Percentiles rank a stretch among this genome's conserved stretches.
Conservation (phyloP, 176 grass and related monocot genomes). For the Chrysopogon serrulatus region DNA sequence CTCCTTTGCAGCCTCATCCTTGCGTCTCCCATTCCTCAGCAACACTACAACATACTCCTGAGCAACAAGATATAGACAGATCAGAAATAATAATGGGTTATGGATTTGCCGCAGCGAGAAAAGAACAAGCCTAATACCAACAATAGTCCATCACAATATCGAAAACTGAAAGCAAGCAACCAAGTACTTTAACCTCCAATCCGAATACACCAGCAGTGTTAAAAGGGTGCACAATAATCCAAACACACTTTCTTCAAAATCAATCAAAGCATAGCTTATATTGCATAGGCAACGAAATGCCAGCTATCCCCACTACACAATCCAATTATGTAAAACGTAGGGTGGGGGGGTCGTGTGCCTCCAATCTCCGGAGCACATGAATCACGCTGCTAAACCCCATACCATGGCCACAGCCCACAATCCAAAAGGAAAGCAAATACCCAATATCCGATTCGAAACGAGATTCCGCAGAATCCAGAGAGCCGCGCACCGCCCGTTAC, state of each 20-base stretch:
- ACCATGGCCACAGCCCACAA: not conserved
- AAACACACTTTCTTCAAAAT: not conserved
- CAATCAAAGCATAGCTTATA: not conserved
- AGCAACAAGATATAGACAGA: not conserved
- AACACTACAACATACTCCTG: conserved; percentile 90
- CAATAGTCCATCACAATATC: not conserved
- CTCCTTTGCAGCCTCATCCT: conserved; percentile 60
- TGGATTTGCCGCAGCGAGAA: not conserved
- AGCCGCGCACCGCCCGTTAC: not conserved
- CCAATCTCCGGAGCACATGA: not conserved
- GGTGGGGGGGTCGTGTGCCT: not conserved
- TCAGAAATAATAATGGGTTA: not conserved
- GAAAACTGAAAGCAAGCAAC: not conserved
- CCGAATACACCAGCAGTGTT: not conserved
- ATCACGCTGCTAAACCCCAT: conserved; percentile 7
- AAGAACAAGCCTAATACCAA: not conserved
- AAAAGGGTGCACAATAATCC: not conserved
- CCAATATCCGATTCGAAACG: not conserved
- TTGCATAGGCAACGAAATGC: not conserved
- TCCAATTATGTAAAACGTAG: not conserved
- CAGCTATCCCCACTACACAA: not conserved
- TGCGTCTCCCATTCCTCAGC: conserved; percentile 78
- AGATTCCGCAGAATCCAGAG: not conserved
- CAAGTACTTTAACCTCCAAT: not conserved
- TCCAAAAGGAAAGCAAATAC: not conserved